Evolutionary conservation across 352 stramenopile genomes (phyloP).

Genomic region (Thalassiosira hispida): DNA sequence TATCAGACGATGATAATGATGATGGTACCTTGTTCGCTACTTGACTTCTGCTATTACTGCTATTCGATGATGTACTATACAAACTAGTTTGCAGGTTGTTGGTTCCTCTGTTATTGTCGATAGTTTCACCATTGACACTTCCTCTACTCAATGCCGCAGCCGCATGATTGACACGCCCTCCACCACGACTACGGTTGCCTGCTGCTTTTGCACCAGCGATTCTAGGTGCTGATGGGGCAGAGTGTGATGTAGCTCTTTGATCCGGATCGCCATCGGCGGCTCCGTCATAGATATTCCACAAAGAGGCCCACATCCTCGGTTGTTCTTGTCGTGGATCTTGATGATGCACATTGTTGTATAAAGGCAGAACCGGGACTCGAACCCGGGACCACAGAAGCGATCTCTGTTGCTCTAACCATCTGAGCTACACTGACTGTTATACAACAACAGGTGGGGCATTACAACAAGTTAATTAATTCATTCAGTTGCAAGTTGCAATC

Average conservation of each 20-base stretch:
- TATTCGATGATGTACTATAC: constrained; percentile 8
- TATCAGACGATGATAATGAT: constrained; percentile 12
- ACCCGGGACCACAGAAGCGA: too few relatives aligned
- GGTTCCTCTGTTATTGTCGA: background rate
- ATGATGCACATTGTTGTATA: too few relatives aligned
- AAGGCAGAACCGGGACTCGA: too few relatives aligned
- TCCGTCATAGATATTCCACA: constrained; percentile 22
- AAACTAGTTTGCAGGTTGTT: constrained; percentile 6
- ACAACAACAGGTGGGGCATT: too few relatives aligned
- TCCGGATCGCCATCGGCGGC: constrained; percentile 3
- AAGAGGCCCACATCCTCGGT: constrained; percentile 31
- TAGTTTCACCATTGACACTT: background rate
- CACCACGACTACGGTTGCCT: constrained; percentile 1
- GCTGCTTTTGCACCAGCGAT: too few relatives aligned
- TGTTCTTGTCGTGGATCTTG: too few relatives aligned
- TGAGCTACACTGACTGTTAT: too few relatives aligned
- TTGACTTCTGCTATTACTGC: background rate
- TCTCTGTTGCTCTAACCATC: too few relatives aligned
- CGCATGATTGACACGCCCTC: background rate
- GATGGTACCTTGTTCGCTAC: background rate
- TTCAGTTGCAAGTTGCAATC: too few relatives aligned
- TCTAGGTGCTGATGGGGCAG: background rate
- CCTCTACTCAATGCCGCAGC: background rate
- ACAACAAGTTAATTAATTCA: too few relatives aligned
- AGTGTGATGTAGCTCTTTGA: background rate